These are phyloP conservation scores for Citropsis articulata DNA, from an alignment of 345 rosid genomes.

Conservation along the genomic window DNA sequence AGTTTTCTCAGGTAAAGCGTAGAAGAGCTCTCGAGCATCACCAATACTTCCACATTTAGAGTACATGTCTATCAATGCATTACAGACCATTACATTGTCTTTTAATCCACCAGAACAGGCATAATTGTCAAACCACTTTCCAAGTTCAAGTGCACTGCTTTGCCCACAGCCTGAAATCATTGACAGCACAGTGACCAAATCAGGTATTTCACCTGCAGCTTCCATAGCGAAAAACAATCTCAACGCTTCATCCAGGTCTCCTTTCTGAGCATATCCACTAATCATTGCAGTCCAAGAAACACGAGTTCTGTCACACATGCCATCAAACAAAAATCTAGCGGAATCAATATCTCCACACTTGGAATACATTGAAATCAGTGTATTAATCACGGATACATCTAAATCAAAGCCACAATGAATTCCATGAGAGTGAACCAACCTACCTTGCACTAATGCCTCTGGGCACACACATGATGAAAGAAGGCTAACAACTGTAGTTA, in stretches of 20 bases:
- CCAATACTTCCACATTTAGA: slow-evolving; percentile 58
- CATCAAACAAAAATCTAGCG: slow-evolving; percentile 56
- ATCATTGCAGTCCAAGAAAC: slow-evolving; percentile 91
- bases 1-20: slow-evolving; percentile 40
- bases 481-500: slow-evolving; percentile 53
- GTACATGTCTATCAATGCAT: slow-evolving; percentile 68
- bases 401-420: slow-evolving; percentile 43
- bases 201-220: slow-evolving; percentile 44
- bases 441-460: slow-evolving; percentile 40
- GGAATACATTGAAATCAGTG: slow-evolving; percentile 67
- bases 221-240: slow-evolving; percentile 47
- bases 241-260: slow-evolving; percentile 57
- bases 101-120: slow-evolving; percentile 38
- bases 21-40: slow-evolving; percentile 48
- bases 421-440: slow-evolving; percentile 54
- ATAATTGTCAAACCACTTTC: slow-evolving; percentile 50
- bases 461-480: slow-evolving; percentile 46
- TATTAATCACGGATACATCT: slow-evolving; percentile 39
- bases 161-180: slow-evolving; percentile 59
- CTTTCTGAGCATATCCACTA: slow-evolving; percentile 65
- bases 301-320: slow-evolving; percentile 38
- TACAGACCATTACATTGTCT: slow-evolving; percentile 40
- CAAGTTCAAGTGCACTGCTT: slow-evolving; percentile 54
- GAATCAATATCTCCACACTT: slow-evolving; percentile 42
- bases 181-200: slow-evolving; percentile 56